These are phyloP conservation scores for Pseudocercospora fuligena DNA, from an alignment of 2,329 filamentous ascomycete species.

Conservation along the genomic window DNA sequence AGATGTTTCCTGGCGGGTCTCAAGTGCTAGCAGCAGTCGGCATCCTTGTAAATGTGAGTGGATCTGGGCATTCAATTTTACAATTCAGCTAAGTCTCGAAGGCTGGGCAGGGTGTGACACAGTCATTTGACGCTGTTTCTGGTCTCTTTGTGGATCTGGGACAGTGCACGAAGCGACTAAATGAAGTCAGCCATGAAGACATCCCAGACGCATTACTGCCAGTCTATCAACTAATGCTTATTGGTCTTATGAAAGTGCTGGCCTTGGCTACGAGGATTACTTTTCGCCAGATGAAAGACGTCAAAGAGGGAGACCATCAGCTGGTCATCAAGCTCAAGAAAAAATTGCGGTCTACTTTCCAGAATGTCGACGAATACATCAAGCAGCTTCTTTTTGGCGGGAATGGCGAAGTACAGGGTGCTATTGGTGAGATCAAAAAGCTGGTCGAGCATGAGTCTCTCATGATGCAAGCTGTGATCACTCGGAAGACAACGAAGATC, in stretches of 20 bases:
- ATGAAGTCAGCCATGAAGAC: neutral
- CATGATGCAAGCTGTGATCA: neutral
- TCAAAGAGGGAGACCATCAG: neutral
- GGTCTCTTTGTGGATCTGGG: neutral
- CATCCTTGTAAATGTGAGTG: neutral
- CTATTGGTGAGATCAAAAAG: neutral
- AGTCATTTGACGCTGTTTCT: neutral
- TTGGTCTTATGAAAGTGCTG: neutral
- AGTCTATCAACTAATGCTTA: neutral
- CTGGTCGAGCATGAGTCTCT: neutral
- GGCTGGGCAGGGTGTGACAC: neutral
- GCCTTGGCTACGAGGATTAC: neutral
- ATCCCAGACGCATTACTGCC: neutral
- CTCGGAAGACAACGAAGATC: neutral
- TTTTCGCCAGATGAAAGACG: neutral
- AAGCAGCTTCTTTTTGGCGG: neutral
- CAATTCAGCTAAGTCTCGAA: neutral
- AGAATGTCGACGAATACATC: neutral
- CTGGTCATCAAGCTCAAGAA: neutral
- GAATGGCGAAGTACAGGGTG: neutral
- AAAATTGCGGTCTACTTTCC: neutral
- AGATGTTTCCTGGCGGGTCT: neutral
- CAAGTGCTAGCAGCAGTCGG: neutral
- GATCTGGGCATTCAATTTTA: neutral
- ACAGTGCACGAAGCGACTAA: neutral